Base-by-base conservation (phyloP, 1,284 basidiomycete genomes). In the Cutaneotrichosporon sp. region DNA sequence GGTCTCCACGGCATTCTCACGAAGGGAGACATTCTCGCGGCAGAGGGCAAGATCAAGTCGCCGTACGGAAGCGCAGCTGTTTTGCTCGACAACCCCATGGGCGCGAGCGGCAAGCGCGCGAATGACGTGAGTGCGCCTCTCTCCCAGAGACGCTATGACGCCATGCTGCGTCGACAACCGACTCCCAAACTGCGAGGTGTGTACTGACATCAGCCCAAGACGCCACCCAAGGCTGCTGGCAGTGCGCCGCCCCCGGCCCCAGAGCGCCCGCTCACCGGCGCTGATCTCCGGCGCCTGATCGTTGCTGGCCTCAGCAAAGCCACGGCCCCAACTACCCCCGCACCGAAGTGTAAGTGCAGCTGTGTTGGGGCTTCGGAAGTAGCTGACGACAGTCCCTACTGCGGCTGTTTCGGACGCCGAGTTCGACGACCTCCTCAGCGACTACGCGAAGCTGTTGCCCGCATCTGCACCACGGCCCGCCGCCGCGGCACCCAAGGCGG, bases 1-100 rank as follows among this genome's bases (percentile, higher is more conserved):
- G 92, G 92, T 63, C 83, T 90, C 56, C 85, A 90, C 56, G 92
- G 92, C 18, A 93, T 92, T 90, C 78, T 96, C 66, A 96, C 92
- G 56, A 93, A 93, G 78, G 92, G 92, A 10, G 92, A 96, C 75
- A 87, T 95, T 1, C 84, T 96, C 38, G 82, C 90, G 6, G 88
- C 87, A 76, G 82, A 94, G 14, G 92, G 92, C 38, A 88, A 88
- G 77, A 70, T 80, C 60, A 70, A 71, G 68, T 80, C 71, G 59
- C 89, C 90, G 11, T 91, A 88, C 52, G 85, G 87, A 14, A 90
- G 90, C 1, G 84, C 86, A 22, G 91, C 90, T 62, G 90, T 90
- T 21, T 88, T 86, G 79, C 87, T 87, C 47, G 58, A 66, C 58
- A 75, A 76, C 63, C 57, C 72, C 46, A 67, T 78, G 69, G 75